Evolutionary conservation across 2,329 filamentous ascomycete genomes (phyloP), one percentile per base, ranked within the genome.

Genomic region (Cryphonectria nitschkei): DNA sequence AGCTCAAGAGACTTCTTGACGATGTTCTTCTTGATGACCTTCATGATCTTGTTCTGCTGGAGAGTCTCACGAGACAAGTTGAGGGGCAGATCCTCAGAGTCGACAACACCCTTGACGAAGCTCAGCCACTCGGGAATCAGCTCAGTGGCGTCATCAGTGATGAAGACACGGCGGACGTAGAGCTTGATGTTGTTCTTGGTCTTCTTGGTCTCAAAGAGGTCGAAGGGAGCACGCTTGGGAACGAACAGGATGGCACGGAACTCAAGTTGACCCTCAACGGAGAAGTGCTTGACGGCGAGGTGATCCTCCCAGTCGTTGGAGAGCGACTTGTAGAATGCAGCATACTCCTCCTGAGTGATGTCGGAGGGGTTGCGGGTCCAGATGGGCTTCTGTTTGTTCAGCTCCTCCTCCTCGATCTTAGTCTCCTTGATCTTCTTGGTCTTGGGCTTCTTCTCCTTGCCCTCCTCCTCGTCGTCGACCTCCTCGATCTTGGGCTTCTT

Each of bases 101-200:
- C 96, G 84, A 99, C 96, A 79, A 99, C 96, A 92, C 96, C 96
- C 93, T 99, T 99, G 91, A 99, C 87, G 87, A 99, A 99, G 87
- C 94, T 90, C 81, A 99, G 92, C 96, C 96, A 99, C 89, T 99
- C 96, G 73, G 96, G 96, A 76, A 99, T 97, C 86, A 99, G 92
- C 83, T 99, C 96, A 78, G 96, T 98, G 79, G 96, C 96, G 84
- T 99, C 96, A 78, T 99, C 96, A 73, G 96, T 99, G 89, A 99
- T 99, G 93, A 99, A 99, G 85, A 99, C 96, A 83, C 96, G 96
- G 84, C 96, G 95, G 81, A 99, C 96, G 87, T 99, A 99, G 79
- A 99, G 92, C 92, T 99, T 99, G 91, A 99, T 98, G 93, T 99
- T 99, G 93, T 98, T 99, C 94, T 99, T 99, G 82, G 95, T 98